Evolutionary conservation across 1,284 basidiomycete genomes (phyloP), one percentile per base, ranked within the genome.

Genomic region (Ceratobasidium sp.): DNA sequence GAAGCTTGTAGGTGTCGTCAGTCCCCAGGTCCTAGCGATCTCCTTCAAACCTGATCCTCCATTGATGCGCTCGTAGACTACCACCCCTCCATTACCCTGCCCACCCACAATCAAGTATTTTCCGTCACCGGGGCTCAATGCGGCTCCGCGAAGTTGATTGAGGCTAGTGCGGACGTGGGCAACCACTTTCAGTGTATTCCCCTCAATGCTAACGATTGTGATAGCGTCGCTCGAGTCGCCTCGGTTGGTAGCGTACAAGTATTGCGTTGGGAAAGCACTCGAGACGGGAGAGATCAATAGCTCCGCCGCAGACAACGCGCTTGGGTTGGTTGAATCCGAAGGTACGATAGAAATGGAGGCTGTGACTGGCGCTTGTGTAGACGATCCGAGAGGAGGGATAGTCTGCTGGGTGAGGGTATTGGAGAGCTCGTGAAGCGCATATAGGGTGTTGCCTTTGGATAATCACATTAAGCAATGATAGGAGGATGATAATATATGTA

Each of bases 241-340:
- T 10, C 88, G 83, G 78, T 90, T 90, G n/a, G 87, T 88, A 31
- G 82, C 82, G 77, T 89, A 90, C 70, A 90, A 83, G 74, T 85
- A 87, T 0, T 83, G 82, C 0, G 73, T 80, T 0, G 82, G 82
- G 79, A 85, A 88, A 12, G 76, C 71, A 1, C 72, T 49, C 17
- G 82, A 84, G 1, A 83, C 80, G 4, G 79, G 68, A 0, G 87
- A 86, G 69, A 74, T 42, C 15, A 73, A 47, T 8, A 74, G 54
- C 43, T 74, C 73, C n/a, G 55, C 73, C 10, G 72, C 72, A 42
- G 87, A 82, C 54, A 81, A 57, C 29, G 68, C 68, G 47, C 62
- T 65, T 43, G 69, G 68, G 42, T 68, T 70, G 13, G 68, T 32
- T 27, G 71, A 69, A 72, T 83, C 79, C 0, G 82, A 76, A 1